Conservation (phyloP, 2,329 filamentous ascomycete genomes). For the Fusarium buxicola region DNA sequence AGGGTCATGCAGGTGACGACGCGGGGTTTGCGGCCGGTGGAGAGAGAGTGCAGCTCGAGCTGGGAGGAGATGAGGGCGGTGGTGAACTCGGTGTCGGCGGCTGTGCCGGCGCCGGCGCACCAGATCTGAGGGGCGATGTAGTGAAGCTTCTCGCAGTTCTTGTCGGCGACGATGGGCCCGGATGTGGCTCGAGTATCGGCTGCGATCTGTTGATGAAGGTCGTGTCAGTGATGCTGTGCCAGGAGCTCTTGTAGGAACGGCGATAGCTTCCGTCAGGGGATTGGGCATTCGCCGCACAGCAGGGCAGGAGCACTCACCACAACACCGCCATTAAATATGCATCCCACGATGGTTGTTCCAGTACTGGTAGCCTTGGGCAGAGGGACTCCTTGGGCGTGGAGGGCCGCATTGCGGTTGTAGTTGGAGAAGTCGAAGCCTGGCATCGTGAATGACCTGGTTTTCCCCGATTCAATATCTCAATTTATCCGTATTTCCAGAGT, state of each 20-base stretch:
- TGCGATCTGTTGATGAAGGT: conserved; percentile 74
- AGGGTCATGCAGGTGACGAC: conserved; percentile 99
- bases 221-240: conserved; percentile 28
- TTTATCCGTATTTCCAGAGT: conserved; percentile 1
- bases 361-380: conserved; percentile 98
- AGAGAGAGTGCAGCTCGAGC: conserved; percentile 96
- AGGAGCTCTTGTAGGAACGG: conserved; percentile 16
- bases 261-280: conserved; percentile 9
- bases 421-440: conserved; percentile 99
- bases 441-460: conserved; percentile 69
- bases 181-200: conserved; percentile 98
- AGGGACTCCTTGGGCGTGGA: conserved; percentile 93
- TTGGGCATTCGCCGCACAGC: background rate
- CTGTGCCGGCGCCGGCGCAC: conserved; percentile 98
- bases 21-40: conserved; percentile 94
- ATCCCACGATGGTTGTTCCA: conserved; percentile 98
- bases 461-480: conserved; percentile 25
- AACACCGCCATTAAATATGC: conserved; percentile 94
- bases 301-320: conserved; percentile 70
- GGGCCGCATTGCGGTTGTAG: conserved; percentile 97
- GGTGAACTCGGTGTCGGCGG: conserved; percentile 98
- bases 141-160: conserved; percentile 99
- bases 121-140: conserved; percentile 99
- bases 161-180: conserved; percentile 98
- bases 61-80: conserved; percentile 98